phyloP scores from a whole-genome alignment of 768 basidiomycete genomes.

The Punctularia strigosozonata region DNA sequence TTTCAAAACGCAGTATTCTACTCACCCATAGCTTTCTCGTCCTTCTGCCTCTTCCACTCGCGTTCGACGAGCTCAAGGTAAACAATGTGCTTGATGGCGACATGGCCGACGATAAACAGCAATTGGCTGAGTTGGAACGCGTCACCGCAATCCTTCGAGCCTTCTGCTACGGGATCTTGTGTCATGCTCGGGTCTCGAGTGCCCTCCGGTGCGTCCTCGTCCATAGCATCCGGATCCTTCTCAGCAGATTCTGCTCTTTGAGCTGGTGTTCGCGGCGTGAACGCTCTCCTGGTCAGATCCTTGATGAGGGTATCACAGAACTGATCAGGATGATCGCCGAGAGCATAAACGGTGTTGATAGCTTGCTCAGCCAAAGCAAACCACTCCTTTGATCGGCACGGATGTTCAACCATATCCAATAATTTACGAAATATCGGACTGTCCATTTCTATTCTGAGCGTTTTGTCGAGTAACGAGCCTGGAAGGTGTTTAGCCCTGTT shows the following conservation, averaged over 20 bases:
- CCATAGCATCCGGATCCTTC: slow-evolving; percentile 38
- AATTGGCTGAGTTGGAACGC: slow-evolving; percentile 86
- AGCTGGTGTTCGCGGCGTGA: slow-evolving; percentile 24
- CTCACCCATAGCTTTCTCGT: slow-evolving; percentile 71
- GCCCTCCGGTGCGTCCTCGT: slow-evolving; percentile 35
- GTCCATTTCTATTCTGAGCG: slow-evolving; percentile 78
- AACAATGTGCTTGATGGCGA: slow-evolving; percentile 95
- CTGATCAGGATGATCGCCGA: slow-evolving; percentile 87
- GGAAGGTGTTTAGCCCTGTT: neutral
- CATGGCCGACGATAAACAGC: slow-evolving; percentile 92
- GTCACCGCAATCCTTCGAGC: slow-evolving; percentile 51
- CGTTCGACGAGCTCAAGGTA: slow-evolving; percentile 92
- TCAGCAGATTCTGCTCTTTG: slow-evolving; percentile 16
- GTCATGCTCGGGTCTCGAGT: slow-evolving; percentile 1
- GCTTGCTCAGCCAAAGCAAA: slow-evolving; percentile 95
- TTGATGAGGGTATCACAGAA: slow-evolving; percentile 76
- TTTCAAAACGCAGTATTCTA: too few relatives aligned
- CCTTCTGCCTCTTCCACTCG: slow-evolving; percentile 94
- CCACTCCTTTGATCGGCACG: slow-evolving; percentile 85
- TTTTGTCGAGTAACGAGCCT: slow-evolving; percentile 86
- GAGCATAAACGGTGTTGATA: slow-evolving; percentile 89
- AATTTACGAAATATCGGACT: slow-evolving; percentile 77
- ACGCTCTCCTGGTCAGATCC: slow-evolving; percentile 66
- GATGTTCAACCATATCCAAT: slow-evolving; percentile 67
- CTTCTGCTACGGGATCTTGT: slow-evolving; percentile 1